A percentile compares a stretch with the other conserved stretches of the same genome.
Evolutionary conservation across 495 filamentous ascomycete species (phyloP).

Genomic region (Xeromyces bisporus): DNA sequence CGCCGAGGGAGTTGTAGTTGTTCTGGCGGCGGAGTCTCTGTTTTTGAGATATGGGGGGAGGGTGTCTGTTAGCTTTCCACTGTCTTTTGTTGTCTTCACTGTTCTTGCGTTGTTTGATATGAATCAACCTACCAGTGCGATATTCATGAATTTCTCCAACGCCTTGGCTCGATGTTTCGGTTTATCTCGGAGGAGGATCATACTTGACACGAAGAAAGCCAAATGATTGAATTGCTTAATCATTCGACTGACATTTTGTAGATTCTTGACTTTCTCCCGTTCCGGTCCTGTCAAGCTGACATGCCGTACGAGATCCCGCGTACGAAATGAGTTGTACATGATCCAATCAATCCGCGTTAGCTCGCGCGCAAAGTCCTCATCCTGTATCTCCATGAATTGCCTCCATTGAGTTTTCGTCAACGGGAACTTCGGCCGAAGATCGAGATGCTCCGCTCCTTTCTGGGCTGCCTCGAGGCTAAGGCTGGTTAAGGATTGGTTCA

Average conservation of each 20-base stretch:
- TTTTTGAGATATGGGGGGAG: constrained; percentile 1
- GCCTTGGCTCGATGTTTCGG: constrained; percentile 83
- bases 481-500: constrained; percentile 29
- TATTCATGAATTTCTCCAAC: constrained; percentile 85
- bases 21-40: constrained; percentile 79
- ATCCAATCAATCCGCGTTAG: constrained; percentile 93
- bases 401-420: constrained; percentile 71
- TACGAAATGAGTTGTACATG: constrained; percentile 91
- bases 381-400: constrained; percentile 59
- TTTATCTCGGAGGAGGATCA: constrained; percentile 86
- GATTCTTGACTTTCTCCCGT: constrained; percentile 60
- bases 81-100: too few species aligned
- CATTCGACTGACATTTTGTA: constrained; percentile 83
- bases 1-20: constrained; percentile 92
- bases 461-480: constrained; percentile 55
- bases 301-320: constrained; percentile 81
- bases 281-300: constrained; percentile 54
- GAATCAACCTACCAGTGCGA: constrained; percentile 38
- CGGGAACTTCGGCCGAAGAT: constrained; percentile 38
- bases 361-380: constrained; percentile 76
- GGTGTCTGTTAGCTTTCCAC: too few species aligned
- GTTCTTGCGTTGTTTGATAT: too few species aligned
- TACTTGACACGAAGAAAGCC: constrained; percentile 77
- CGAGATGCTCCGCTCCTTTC: constrained; percentile 47
- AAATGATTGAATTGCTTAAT: constrained; percentile 92